These are phyloP conservation scores for Thozetella sp. DNA, from an alignment of 495 filamentous ascomycete genomes.

Conservation along the genomic window DNA sequence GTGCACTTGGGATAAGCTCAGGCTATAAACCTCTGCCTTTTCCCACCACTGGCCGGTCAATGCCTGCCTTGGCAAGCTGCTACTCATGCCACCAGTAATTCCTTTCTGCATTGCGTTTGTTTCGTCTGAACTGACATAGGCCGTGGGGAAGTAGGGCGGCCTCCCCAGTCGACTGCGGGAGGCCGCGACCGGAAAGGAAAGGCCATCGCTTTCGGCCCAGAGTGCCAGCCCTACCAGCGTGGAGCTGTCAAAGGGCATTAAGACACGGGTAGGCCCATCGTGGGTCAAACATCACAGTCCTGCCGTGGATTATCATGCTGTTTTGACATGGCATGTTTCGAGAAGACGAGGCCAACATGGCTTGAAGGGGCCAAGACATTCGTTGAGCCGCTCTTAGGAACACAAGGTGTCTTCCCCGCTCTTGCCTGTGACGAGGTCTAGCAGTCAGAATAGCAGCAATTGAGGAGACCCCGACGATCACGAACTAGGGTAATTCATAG, in stretches of 20 bases:
- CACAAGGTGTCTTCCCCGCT: background rate
- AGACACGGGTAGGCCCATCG: background rate
- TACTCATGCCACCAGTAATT: background rate
- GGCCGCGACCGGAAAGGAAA: background rate
- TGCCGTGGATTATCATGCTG: background rate
- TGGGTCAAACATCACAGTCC: background rate
- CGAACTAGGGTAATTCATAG: too few relatives aligned
- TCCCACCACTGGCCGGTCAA: background rate
- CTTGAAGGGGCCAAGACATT: background rate
- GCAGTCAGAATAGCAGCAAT: too few relatives aligned
- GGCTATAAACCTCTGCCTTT: background rate
- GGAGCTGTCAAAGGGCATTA: background rate
- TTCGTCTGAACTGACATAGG: conserved; percentile 4
- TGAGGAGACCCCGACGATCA: too few relatives aligned
- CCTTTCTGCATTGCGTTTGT: background rate
- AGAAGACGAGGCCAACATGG: background rate
- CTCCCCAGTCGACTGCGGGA: background rate
- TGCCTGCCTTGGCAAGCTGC: background rate
- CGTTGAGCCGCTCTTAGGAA: background rate
- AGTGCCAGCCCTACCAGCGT: background rate
- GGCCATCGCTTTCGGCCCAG: background rate
- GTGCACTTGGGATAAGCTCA: background rate
- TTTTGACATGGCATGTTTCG: background rate
- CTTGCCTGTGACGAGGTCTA: background rate
- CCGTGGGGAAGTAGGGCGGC: too few relatives aligned